phyloP scores from a whole-genome alignment of 768 basidiomycete species.

The Naganishia vishniacii region DNA sequence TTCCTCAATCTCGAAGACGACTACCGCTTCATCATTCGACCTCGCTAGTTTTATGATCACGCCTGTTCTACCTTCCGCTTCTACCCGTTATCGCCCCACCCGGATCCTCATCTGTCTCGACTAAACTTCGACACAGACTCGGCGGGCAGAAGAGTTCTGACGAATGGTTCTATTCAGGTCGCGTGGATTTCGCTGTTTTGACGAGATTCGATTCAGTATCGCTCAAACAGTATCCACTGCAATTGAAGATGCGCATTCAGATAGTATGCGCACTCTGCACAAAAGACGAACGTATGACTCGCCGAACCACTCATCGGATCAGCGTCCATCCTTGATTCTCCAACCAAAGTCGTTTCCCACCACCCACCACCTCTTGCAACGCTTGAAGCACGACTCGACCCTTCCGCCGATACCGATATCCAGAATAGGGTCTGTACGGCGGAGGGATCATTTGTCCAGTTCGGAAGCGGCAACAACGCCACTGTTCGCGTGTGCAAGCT shows the following conservation, averaged over 20 bases:
- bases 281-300: slow-evolving; percentile 42
- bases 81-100: slow-evolving; percentile 26
- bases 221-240: slow-evolving; percentile 39
- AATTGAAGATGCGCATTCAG: no score
- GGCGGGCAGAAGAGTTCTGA: slow-evolving; percentile 43
- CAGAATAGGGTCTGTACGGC: no score
- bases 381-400: no score
- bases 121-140: slow-evolving; percentile 31
- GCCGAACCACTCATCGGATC: no score
- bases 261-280: no score
- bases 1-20: slow-evolving; percentile 45
- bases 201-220: slow-evolving; percentile 45
- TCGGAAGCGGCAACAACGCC: no score
- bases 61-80: slow-evolving; percentile 29
- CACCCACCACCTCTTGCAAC: no score
- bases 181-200: slow-evolving; percentile 44
- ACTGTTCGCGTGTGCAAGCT: no score
- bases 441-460: no score
- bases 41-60: slow-evolving; percentile 44
- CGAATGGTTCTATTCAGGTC: slow-evolving; percentile 38
- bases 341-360: no score
- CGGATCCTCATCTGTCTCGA: not conserved
- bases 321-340: no score
- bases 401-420: no score
- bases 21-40: slow-evolving; percentile 37